Evolutionary conservation across 768 basidiomycete genomes (phyloP), one percentile per base, ranked within the genome.

Genomic region (Pisolithus tinctorius): DNA sequence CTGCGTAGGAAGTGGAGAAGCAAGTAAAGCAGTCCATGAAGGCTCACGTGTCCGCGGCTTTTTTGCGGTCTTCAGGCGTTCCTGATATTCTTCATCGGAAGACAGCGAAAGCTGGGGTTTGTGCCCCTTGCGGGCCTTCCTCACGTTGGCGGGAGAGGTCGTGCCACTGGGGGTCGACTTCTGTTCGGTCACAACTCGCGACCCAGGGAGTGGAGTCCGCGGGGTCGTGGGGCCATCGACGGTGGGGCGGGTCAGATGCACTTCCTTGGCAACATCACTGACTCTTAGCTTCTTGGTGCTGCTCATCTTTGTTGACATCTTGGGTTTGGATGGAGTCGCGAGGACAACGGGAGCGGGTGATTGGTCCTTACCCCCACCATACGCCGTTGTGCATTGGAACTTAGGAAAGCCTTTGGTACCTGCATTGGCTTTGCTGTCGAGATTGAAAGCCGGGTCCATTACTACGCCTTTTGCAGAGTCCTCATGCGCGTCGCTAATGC

Each of bases 21-120:
- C 58, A 50, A 58, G 60, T 52, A 65, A 53, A 49, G 54, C 59
- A 36, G 63, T 64, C 66, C 66, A 69, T 14, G 67, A 60, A 25
- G 57, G 64, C 51, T 66, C 75, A 55, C 51, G 54, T 17, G 65
- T 69, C 48, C 80, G 74, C 45, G 74, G 69, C 67, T 83, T 87
- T 77, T 88, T 89, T 23, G 74, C 82, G 34, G 72, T 74, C 55
- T 72, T 73, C 38, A 72, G 75, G 36, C 85, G 77, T 23, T 74
- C 59, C 64, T 81, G 83, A 69, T 89, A 86, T 60, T 88, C 87
- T 56, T 88, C 87, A 59, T 89, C 87, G 17, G 83, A 85, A 11
- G 86, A 86, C 23, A 79, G 69, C 39, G 73, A 79, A 69, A 62
- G 69, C 74, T 42, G 74, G 43, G 71, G 67, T 37, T 55, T 60